Percentiles rank a stretch among this genome's conserved stretches.
These are phyloP conservation scores for Asterophora parasitica DNA, from an alignment of 768 basidiomycete genomes.

Conservation along the genomic window DNA sequence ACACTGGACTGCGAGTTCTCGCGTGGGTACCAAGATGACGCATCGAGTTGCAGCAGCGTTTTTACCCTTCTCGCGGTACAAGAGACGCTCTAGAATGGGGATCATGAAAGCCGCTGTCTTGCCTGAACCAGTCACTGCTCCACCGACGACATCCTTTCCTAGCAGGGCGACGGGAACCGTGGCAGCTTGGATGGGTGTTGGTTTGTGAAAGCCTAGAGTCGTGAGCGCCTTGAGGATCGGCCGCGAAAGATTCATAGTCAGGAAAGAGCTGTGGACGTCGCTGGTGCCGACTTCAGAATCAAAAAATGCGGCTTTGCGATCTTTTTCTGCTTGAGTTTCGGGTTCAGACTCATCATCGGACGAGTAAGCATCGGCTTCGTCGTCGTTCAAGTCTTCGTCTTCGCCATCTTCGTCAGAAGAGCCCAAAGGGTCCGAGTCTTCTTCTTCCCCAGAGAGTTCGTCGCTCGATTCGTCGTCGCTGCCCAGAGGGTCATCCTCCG, in stretches of 20 bases:
- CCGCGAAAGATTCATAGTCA: constrained; percentile 92
- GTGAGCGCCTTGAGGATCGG: constrained; percentile 89
- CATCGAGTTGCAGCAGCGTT: constrained; percentile 85
- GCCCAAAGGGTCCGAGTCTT: constrained; percentile 23
- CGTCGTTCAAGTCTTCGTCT: constrained; percentile 28
- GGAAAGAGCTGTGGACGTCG: constrained; percentile 71
- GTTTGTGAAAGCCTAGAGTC: constrained; percentile 72
- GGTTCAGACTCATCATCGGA: constrained; percentile 37
- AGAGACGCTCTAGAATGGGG: constrained; percentile 87
- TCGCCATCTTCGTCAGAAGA: constrained; percentile 30
- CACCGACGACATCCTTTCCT: constrained; percentile 95
- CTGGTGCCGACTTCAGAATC: constrained; percentile 49
- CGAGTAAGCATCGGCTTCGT: constrained; percentile 19
- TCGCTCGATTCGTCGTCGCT: constrained; percentile 26
- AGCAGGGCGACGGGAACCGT: constrained; percentile 91
- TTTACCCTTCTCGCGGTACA: constrained; percentile 88
- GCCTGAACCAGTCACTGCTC: constrained; percentile 94
- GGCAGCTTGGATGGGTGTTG: constrained; percentile 94
- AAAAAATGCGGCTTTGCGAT: constrained; percentile 88
- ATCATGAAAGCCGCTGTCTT: constrained; percentile 98
- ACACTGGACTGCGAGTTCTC: constrained; percentile 95
- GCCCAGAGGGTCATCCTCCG: constrained; percentile 25
- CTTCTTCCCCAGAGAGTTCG: constrained; percentile 30
- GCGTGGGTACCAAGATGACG: constrained; percentile 88
- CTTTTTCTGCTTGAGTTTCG: constrained; percentile 62